Evolutionary conservation across 352 stramenopile genomes (phyloP), one percentile per base, ranked within the genome.

Genomic region (Elongisporangium undulatum): DNA sequence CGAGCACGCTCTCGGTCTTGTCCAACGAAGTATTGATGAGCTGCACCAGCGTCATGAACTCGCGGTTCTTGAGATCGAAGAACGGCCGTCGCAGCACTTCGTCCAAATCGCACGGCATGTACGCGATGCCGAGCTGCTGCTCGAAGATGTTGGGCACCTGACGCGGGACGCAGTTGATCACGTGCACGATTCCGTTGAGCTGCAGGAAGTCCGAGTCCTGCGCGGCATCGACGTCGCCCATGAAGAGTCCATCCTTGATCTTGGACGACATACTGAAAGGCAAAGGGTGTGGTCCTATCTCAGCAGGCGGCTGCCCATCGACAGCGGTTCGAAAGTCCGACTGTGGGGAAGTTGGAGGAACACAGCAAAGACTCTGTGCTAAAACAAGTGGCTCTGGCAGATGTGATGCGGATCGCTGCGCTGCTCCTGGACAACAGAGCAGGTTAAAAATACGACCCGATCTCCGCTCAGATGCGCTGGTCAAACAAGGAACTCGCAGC

Each of bases 241-340:
- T 93, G 74, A 98, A 98, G 51, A 98, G 79, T 8, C 89, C 89
- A 75, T 98, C 92, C 72, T 96, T 97, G 64, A 98, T 91, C 71
- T 97, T 97, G 29, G 90, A 96, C 59, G 92, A 95, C 90, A 98
- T 98, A 45, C 7, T 45, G 10, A 45, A 17, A 45, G 17, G 34
- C 10, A 45, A 45, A 45, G 34, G 34, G 34, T 45, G 34, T 45
- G 34, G 34, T 45, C 34, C 34, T 45, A 45, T 17, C 29, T 41
- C 34, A 45, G 34, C 34, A 45, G 34, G 34, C 12, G 34, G 34
- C 34, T 45, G 34, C 34, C 34, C 34, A 45, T 45, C 34, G 34
- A 45, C 34, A 45, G 34, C 34, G 34, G 34, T 45, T 45, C 34
- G 34, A 45, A 45, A 45, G 34, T 17, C 34, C 34, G 34, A 45